Conservation (phyloP, 495 filamentous ascomycete species). For the Cenococcum geophilum region DNA sequence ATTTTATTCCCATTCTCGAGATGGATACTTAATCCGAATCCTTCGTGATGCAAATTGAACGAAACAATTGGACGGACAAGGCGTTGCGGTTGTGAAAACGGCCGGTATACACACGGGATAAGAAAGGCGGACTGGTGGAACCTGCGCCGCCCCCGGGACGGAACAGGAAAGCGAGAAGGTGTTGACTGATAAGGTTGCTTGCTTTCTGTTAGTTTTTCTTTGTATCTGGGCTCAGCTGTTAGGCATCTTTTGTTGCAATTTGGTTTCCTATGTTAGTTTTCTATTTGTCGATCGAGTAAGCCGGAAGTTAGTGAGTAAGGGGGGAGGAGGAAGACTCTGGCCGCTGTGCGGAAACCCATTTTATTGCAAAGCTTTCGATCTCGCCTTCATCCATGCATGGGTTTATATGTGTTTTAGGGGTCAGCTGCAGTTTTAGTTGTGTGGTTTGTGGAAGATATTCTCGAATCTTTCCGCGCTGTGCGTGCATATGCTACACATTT, state of each 20-base stretch:
- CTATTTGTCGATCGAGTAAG: neutral
- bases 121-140: conserved; percentile 9
- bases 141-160: conserved; percentile 5
- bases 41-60: conserved; percentile 7
- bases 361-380: neutral
- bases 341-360: conserved; percentile 1
- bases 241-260: conserved; percentile 1
- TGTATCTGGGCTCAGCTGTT: neutral
- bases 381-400: neutral
- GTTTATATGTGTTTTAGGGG: neutral
- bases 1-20: neutral
- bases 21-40: conserved; percentile 9
- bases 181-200: neutral
- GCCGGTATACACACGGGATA: conserved; percentile 7
- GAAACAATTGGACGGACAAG: conserved; percentile 5
- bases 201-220: conserved; percentile 1
- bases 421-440: neutral
- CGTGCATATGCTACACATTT: neutral
- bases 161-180: conserved; percentile 1
- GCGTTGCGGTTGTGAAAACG: conserved; percentile 8
- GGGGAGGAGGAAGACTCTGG: neutral
- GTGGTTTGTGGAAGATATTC: neutral
- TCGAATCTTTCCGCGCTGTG: conserved; percentile 5
- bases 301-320: neutral
- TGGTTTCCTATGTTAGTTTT: conserved; percentile 5